phyloP scores from a whole-genome alignment of 257 asterid genomes.

The Craterostigma plantagineum region DNA sequence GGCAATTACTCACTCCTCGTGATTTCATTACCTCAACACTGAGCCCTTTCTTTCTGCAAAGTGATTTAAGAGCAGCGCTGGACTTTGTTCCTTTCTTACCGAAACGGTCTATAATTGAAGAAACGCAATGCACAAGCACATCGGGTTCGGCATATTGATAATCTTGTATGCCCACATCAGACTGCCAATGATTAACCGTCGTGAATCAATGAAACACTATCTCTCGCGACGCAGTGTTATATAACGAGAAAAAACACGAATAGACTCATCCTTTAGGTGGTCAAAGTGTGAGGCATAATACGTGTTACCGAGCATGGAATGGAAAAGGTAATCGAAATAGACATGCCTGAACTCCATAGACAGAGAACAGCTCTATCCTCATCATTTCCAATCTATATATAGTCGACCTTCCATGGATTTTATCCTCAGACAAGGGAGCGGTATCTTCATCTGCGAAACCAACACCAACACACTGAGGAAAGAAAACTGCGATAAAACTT shows the following conservation, averaged over 20 bases:
- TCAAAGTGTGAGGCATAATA: no score
- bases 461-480: slow-evolving; percentile 13
- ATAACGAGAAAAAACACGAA: neutral
- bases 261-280: no score
- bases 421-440: slow-evolving; percentile 18
- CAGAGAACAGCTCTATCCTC: slow-evolving; percentile 45
- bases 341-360: slow-evolving; percentile 71
- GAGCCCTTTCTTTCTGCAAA: slow-evolving; percentile 69
- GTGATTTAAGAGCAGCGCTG: slow-evolving; percentile 50
- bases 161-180: slow-evolving; percentile 38
- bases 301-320: neutral
- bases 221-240: neutral
- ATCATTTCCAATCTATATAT: slow-evolving; percentile 55
- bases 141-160: slow-evolving; percentile 74
- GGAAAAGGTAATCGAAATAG: slow-evolving; percentile 2
- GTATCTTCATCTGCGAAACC: slow-evolving; percentile 37
- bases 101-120: slow-evolving; percentile 34
- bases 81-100: slow-evolving; percentile 22
- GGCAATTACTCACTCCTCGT: neutral
- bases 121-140: slow-evolving; percentile 47
- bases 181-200: slow-evolving; percentile 23
- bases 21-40: slow-evolving; percentile 37
- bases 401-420: slow-evolving; percentile 29
- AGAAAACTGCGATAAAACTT: slow-evolving; percentile 3
- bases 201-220: slow-evolving; percentile 3